These are phyloP conservation scores for Crithidia bombi DNA, from an alignment of 208 protist species.

Conservation along the genomic window DNA sequence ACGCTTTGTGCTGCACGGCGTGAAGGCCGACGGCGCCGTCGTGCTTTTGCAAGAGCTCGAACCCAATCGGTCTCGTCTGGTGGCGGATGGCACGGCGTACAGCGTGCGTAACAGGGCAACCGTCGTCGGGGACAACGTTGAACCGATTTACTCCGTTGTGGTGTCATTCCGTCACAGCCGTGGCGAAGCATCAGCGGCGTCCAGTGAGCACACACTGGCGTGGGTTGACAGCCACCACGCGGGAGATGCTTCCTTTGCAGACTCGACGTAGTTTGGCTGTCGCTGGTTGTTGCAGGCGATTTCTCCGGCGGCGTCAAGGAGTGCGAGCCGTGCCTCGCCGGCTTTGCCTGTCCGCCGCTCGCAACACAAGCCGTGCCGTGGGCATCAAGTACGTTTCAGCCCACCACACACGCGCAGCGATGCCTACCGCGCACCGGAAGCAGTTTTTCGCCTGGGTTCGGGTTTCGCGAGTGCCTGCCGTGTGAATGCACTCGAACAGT, in stretches of 20 bases:
- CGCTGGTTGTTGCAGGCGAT: slow-evolving; percentile 26
- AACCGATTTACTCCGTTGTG: neutral
- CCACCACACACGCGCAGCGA: slow-evolving; percentile 1
- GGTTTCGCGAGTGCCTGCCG: neutral
- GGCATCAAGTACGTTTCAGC: slow-evolving; percentile 6
- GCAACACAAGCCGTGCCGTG: neutral
- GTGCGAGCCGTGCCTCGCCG: slow-evolving; percentile 22
- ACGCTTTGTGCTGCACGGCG: neutral
- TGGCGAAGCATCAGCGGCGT: too few relatives aligned
- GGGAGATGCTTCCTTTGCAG: too few relatives aligned
- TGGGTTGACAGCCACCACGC: too few relatives aligned
- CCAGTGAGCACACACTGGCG: neutral
- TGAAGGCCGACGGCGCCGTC: neutral
- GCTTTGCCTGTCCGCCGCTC: neutral
- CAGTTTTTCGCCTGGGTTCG: slow-evolving; percentile 19
- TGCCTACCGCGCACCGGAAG: neutral
- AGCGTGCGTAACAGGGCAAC: neutral
- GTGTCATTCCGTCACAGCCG: neutral
- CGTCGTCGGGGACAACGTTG: neutral
- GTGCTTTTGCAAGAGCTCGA: neutral
- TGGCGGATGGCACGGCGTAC: neutral
- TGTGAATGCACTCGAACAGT: neutral
- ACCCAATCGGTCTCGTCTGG: neutral
- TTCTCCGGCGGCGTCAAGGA: neutral
- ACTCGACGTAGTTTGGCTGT: neutral